Evolutionary conservation across 108 stramenopile species (phyloP).

Genomic region (Skeletonema potamos): DNA sequence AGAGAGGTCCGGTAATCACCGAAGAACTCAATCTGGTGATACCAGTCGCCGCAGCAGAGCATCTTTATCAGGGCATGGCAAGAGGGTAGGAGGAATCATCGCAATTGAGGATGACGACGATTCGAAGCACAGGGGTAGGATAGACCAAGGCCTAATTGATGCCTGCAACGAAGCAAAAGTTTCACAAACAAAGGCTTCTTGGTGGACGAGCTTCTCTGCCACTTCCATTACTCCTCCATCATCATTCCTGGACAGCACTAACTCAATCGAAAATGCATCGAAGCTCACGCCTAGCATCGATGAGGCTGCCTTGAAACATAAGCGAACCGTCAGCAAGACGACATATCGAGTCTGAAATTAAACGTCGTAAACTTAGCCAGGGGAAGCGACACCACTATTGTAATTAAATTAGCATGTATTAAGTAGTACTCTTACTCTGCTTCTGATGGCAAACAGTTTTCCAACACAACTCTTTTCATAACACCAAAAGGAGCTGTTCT

Average conservation of each 20-base stretch:
- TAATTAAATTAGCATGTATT: conserved; percentile 1
- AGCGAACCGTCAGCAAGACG: background rate
- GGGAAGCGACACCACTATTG: background rate
- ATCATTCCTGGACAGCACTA: background rate
- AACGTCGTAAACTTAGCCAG: too few relatives aligned
- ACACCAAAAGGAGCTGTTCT: conserved; percentile 86
- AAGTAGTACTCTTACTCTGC: background rate
- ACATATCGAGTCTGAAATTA: background rate
- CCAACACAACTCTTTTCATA: conserved; percentile 86
- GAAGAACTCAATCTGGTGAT: background rate
- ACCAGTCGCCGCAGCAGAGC: conserved; percentile 1
- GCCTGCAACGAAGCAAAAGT: conserved; percentile 3
- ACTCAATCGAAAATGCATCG: background rate
- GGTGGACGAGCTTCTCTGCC: background rate
- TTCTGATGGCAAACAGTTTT: conserved; percentile 74
- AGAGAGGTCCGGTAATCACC: background rate
- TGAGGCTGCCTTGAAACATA: background rate
- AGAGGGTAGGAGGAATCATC: background rate
- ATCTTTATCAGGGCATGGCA: background rate
- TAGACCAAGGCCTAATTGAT: conserved; percentile 7
- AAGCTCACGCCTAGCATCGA: background rate
- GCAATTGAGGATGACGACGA: background rate
- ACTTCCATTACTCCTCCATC: background rate
- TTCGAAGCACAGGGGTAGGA: background rate
- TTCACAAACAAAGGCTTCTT: background rate